A percentile compares a stretch with the other conserved stretches of the same genome.
phyloP scores from a whole-genome alignment of 352 stramenopile genomes.

The Globisporangium ultimum region DNA sequence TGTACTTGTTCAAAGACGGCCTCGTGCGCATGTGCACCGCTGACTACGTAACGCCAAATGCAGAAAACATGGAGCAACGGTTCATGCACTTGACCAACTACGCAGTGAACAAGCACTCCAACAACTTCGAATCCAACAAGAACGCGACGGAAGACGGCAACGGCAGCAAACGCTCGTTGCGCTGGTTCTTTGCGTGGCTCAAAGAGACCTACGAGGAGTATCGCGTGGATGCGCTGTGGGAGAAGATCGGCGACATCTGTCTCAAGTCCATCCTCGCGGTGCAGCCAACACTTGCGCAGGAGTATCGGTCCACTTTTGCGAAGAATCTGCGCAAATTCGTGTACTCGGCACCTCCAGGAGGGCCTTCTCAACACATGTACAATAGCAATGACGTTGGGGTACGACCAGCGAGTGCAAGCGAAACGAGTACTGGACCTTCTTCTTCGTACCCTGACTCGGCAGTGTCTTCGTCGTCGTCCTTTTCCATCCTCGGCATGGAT shows the following conservation, averaged over 20 bases:
- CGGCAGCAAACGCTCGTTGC: conserved; percentile 85
- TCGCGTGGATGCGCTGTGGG: conserved; percentile 84
- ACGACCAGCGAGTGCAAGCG: conserved; percentile 18
- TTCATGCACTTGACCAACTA: conserved; percentile 94
- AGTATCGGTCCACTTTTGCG: conserved; percentile 89
- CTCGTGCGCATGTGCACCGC: conserved; percentile 89
- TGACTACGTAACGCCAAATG: conserved; percentile 83
- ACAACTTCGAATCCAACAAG: conserved; percentile 86
- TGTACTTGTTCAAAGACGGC: conserved; percentile 91
- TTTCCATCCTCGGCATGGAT: conserved; percentile 96
- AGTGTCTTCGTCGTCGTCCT: conserved; percentile 42
- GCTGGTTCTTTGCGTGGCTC: conserved; percentile 93
- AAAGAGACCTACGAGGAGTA: conserved; percentile 50
- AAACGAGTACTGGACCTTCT: background rate
- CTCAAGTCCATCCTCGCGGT: conserved; percentile 93
- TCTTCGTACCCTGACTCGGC: conserved; percentile 1
- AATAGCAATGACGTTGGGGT: too few species aligned
- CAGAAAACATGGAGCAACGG: conserved; percentile 80
- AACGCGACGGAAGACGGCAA: conserved; percentile 50
- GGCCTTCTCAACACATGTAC: background rate
- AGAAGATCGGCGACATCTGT: conserved; percentile 92
- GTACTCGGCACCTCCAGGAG: conserved; percentile 27
- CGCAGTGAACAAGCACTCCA: conserved; percentile 88
- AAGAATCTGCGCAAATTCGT: conserved; percentile 71
- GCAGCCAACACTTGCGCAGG: conserved; percentile 89